Evolutionary conservation across 371 early-diverging fungal species (phyloP).

Genomic region (Mortierella sp.): DNA sequence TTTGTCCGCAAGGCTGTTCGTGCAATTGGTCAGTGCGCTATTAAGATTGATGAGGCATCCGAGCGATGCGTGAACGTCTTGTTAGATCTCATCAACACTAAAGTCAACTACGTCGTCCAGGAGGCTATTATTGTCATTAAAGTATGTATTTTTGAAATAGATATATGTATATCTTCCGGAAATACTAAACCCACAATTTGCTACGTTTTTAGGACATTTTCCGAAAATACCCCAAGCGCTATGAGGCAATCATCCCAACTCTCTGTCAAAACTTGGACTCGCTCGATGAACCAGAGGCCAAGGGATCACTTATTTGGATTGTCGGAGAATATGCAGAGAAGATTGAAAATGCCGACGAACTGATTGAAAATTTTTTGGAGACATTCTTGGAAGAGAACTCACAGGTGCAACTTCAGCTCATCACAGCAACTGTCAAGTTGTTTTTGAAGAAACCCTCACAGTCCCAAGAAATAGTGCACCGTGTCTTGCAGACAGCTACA

Average conservation of each 20-base stretch:
- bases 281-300: slow-evolving; percentile 94
- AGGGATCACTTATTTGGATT: slow-evolving; percentile 95
- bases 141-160: slow-evolving; percentile 53
- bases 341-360: slow-evolving; percentile 86
- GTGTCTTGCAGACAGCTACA: slow-evolving; percentile 93
- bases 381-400: slow-evolving; percentile 81
- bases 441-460: slow-evolving; percentile 92
- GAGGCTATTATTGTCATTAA: slow-evolving; percentile 93
- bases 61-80: slow-evolving; percentile 90
- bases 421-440: slow-evolving; percentile 95
- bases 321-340: slow-evolving; percentile 96
- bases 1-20: slow-evolving; percentile 93
- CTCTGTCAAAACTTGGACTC: slow-evolving; percentile 92
- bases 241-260: slow-evolving; percentile 88
- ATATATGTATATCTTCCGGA: not conserved
- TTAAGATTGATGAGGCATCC: slow-evolving; percentile 92
- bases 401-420: slow-evolving; percentile 90
- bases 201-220: slow-evolving; percentile 79
- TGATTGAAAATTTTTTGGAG: slow-evolving; percentile 82
- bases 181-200: too few species aligned
- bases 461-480: slow-evolving; percentile 91
- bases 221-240: slow-evolving; percentile 92
- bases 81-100: slow-evolving; percentile 92
- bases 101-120: slow-evolving; percentile 93
- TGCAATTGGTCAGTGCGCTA: slow-evolving; percentile 94